Conservation (phyloP, 2,329 filamentous ascomycete genomes). For the Xylaria multiplex region DNA sequence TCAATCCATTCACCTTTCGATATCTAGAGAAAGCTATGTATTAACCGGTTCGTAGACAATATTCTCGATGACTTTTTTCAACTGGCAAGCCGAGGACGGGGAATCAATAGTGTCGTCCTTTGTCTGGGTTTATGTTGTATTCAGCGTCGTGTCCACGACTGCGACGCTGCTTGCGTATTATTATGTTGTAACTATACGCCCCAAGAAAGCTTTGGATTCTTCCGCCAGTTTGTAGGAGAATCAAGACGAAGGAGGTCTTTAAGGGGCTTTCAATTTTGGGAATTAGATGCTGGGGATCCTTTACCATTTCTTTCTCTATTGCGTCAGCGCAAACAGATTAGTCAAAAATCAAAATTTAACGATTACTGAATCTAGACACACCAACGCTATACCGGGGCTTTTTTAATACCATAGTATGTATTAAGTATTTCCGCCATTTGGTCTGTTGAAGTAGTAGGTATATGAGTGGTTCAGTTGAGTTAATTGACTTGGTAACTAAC, state of each 20-base stretch:
- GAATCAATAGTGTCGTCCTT: constrained; percentile 24
- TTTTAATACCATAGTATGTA: no score
- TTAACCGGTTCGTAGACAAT: constrained; percentile 22
- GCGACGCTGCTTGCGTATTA: not conserved
- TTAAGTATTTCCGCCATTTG: no score
- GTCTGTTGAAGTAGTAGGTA: no score
- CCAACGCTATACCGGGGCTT: no score
- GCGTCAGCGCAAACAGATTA: no score
- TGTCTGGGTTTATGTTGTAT: constrained; percentile 33
- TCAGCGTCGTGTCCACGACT: constrained; percentile 15
- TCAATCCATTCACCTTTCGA: not conserved
- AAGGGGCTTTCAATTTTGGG: no score
- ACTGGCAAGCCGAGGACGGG: constrained; percentile 23
- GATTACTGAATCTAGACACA: no score
- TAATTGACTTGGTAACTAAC: no score
- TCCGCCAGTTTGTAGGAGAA: not conserved
- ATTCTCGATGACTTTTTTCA: constrained; percentile 39
- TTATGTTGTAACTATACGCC: not conserved
- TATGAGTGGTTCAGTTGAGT: no score
- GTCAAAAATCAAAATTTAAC: no score
- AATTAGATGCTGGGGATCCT: no score
- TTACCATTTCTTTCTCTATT: no score
- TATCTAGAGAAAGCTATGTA: not conserved
- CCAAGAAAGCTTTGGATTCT: not conserved
- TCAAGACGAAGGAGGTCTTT: not conserved